phyloP scores from a whole-genome alignment of 129 eudicot species.

The Sambucus nigra region DNA sequence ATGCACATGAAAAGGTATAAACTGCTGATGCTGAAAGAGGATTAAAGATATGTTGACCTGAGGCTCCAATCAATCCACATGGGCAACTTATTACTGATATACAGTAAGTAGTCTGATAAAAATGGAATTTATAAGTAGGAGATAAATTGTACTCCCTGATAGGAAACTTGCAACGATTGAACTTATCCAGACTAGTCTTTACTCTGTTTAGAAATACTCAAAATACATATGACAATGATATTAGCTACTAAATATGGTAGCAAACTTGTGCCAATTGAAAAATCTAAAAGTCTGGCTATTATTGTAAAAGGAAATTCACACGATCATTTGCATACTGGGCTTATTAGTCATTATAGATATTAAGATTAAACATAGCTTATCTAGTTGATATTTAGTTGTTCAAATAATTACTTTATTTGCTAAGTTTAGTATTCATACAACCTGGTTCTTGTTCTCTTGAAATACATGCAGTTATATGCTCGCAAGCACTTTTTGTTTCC shows the following conservation, averaged over 20 bases:
- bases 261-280: background rate
- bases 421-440: background rate
- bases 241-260: background rate
- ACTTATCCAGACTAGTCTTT: too few species aligned
- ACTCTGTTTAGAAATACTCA: background rate
- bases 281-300: background rate
- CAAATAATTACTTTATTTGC: constrained; percentile 2
- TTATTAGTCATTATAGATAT: background rate
- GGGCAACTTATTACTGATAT: too few species aligned
- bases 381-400: background rate
- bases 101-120: too few species aligned
- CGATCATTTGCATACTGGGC: background rate
- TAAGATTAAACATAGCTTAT: background rate
- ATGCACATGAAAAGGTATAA: too few species aligned
- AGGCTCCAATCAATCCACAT: too few species aligned
- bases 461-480: constrained; percentile 63
- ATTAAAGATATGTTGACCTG: too few species aligned
- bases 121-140: too few species aligned
- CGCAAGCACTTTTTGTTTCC: constrained; percentile 91
- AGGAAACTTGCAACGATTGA: too few species aligned
- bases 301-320: background rate
- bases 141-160: too few species aligned
- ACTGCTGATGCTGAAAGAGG: too few species aligned
- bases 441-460: constrained; percentile 5
- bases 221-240: background rate